Evolutionary conservation across 1,139 yeast genomes (phyloP).

Genomic region (Neolecta irregularis): DNA sequence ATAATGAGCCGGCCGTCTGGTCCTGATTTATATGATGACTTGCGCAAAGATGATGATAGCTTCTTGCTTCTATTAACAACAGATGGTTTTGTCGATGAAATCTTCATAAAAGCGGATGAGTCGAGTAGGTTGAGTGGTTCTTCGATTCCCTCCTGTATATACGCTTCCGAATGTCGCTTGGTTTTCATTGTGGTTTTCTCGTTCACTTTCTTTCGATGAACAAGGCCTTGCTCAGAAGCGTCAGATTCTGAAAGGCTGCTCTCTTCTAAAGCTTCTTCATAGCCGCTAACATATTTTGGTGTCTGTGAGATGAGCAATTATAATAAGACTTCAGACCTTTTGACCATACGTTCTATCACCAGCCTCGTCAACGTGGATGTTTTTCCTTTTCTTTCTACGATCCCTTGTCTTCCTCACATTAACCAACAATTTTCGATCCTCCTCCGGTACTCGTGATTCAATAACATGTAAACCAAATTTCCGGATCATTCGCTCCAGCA

Average conservation of each 20-base stretch:
- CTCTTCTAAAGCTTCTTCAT: constrained; percentile 8
- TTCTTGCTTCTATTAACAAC: constrained; percentile 27
- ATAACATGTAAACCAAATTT: constrained; percentile 74
- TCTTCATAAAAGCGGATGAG: constrained; percentile 66
- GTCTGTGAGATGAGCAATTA: constrained; percentile 18
- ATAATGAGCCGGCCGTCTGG: constrained; percentile 28
- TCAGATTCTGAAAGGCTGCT: constrained; percentile 11
- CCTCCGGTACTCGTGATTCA: constrained; percentile 74
- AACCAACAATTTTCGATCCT: constrained; percentile 62
- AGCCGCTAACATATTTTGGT: constrained; percentile 1
- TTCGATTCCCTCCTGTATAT: constrained; percentile 58
- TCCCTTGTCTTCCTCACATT: constrained; percentile 77
- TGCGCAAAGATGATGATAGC: constrained; percentile 28
- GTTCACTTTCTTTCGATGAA: constrained; percentile 18
- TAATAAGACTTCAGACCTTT: constrained; percentile 21
- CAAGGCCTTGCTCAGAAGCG: no score
- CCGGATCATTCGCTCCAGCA: constrained; percentile 77
- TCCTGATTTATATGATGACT: constrained; percentile 32
- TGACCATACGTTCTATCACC: constrained; percentile 44
- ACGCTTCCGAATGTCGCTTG: constrained; percentile 28
- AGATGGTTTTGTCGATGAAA: constrained; percentile 70
- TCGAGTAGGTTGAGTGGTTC: constrained; percentile 84
- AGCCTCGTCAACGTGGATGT: constrained; percentile 26
- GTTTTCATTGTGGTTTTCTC: constrained; percentile 21
- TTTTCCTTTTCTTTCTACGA: constrained; percentile 55